Evolutionary conservation across 495 filamentous ascomycete species (phyloP).

Genomic region (Cercophora scortea): DNA sequence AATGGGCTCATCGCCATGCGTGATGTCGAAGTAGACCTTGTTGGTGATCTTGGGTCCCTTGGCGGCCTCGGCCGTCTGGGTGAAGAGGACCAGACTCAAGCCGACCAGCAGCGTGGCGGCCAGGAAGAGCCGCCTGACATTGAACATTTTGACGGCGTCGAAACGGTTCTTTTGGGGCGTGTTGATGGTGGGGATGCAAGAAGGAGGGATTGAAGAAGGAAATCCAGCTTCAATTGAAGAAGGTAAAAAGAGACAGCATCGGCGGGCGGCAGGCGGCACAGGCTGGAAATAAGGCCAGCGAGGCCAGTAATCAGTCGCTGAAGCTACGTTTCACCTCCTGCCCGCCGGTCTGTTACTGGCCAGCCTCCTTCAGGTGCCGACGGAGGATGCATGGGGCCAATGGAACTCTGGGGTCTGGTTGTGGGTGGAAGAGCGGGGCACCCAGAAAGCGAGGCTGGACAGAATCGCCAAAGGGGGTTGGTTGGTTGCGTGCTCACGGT

Average conservation of each 20-base stretch:
- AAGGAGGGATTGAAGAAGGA: background rate
- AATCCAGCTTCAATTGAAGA: conserved; percentile 11
- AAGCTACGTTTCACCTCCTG: conserved; percentile 29
- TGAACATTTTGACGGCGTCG: conserved; percentile 38
- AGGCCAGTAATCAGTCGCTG: conserved; percentile 9
- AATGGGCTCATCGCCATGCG: conserved; percentile 77
- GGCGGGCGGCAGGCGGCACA: background rate
- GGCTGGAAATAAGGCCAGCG: conserved; percentile 9
- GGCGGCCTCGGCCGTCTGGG: conserved; percentile 59
- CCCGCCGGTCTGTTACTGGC: background rate
- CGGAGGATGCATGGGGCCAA: background rate
- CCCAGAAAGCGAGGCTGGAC: background rate
- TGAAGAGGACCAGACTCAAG: conserved; percentile 62
- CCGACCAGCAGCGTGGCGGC: conserved; percentile 69
- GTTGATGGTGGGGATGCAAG: background rate
- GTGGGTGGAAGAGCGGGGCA: background rate
- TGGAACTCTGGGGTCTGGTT: conserved; percentile 9
- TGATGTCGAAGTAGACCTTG: conserved; percentile 96
- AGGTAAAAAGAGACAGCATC: background rate
- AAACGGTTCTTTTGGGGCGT: background rate
- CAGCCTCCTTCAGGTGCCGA: background rate
- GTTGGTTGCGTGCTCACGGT: too few species aligned
- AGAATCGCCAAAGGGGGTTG: background rate
- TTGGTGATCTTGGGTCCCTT: conserved; percentile 95
- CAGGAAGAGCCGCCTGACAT: conserved; percentile 49